Percentiles rank a stretch among this genome's conserved stretches.
These are phyloP conservation scores for Cladophialophora carrionii DNA, from an alignment of 2,329 filamentous ascomycete species.

Conservation along the genomic window DNA sequence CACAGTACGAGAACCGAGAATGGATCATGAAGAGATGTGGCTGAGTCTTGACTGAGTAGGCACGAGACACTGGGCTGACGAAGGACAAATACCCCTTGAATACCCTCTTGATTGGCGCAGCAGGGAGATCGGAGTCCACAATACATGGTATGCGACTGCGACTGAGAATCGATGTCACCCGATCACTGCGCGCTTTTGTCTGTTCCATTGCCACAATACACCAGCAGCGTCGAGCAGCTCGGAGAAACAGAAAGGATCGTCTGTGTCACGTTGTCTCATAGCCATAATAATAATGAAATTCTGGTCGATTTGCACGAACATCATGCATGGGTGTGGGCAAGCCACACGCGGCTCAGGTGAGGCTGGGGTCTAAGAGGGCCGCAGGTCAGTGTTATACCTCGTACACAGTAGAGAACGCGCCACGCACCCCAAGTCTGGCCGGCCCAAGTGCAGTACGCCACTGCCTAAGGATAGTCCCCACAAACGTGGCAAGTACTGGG, in stretches of 20 bases:
- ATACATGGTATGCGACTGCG: slow-evolving; percentile 7
- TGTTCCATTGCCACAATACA: slow-evolving; percentile 4
- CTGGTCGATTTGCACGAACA: background rate
- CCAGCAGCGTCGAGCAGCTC: background rate
- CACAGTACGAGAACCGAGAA: background rate
- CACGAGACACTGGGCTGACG: background rate
- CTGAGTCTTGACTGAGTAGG: background rate
- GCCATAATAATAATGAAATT: slow-evolving; percentile 20
- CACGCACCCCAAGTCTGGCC: too few relatives aligned
- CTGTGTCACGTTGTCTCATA: slow-evolving; percentile 10
- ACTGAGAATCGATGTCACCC: background rate
- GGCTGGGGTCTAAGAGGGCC: background rate
- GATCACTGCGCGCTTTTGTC: slow-evolving; percentile 7
- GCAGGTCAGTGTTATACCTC: too few relatives aligned
- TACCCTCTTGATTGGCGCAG: slow-evolving; percentile 20
- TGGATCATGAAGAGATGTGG: slow-evolving; percentile 6
- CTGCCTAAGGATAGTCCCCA: background rate
- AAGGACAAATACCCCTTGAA: slow-evolving; percentile 14
- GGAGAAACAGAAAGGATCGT: slow-evolving; percentile 14
- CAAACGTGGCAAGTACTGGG: background rate
- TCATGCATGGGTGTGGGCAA: background rate
- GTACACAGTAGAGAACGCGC: too few relatives aligned
- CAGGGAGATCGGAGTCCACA: slow-evolving; percentile 14
- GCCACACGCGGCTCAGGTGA: background rate
- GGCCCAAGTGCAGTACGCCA: too few relatives aligned